Conservation (phyloP, 306 rosid genomes). For the Purshia tridentata region DNA sequence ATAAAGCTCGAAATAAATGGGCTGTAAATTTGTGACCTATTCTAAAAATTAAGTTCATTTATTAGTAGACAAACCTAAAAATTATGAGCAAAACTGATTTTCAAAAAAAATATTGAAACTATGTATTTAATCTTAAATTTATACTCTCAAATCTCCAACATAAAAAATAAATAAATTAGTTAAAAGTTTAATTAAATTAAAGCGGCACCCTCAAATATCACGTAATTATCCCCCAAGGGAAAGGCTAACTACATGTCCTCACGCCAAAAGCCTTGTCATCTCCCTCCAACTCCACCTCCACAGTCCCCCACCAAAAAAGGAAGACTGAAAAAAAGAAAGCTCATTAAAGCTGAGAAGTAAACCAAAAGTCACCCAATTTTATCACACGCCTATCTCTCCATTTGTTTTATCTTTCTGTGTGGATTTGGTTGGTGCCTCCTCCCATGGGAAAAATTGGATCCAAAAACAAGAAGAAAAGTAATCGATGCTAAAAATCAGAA, state of each 20-base stretch:
- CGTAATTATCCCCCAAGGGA: too few species aligned
- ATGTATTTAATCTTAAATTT: too few species aligned
- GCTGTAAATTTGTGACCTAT: too few species aligned
- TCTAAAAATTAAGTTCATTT: too few species aligned
- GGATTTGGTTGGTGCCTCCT: not conserved
- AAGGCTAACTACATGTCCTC: not conserved
- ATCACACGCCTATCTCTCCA: not conserved
- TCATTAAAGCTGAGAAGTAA: not conserved
- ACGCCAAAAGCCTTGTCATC: slow-evolving; percentile 15
- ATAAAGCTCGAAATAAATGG: too few species aligned
- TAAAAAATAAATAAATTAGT: too few species aligned
- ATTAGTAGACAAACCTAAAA: too few species aligned
- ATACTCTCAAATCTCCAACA: too few species aligned
- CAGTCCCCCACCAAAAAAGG: not conserved
- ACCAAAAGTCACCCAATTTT: slow-evolving; percentile 8
- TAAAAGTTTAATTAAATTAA: too few species aligned
- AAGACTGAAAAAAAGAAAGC: not conserved
- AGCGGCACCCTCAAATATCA: too few species aligned
- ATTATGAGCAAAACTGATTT: too few species aligned
- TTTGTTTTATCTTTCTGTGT: not conserved
- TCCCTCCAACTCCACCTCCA: not conserved
- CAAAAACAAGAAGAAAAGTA: not conserved
- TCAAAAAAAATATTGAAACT: too few species aligned
- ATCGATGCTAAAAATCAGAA: slow-evolving; percentile 28
- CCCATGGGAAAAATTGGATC: not conserved